A percentile compares a stretch with the other conserved stretches of the same genome.
Conservation (phyloP, 2,329 filamentous ascomycete genomes). For the Cladosporium sp. region DNA sequence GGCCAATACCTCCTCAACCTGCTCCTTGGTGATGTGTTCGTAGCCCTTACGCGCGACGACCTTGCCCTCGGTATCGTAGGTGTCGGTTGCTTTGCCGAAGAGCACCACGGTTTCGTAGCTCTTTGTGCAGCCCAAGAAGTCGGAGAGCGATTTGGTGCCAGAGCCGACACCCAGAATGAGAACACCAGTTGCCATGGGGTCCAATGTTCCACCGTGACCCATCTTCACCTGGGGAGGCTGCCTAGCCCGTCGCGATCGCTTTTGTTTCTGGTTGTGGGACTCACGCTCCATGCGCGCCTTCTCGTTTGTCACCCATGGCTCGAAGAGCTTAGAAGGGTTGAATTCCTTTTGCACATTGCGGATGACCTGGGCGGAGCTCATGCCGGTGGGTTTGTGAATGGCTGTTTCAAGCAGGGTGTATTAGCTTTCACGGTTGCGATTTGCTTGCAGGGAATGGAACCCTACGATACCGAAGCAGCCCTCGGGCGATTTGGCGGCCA, state of each 20-base stretch:
- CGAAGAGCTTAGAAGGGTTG: slow-evolving; percentile 74
- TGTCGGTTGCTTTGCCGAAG: slow-evolving; percentile 89
- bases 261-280: slow-evolving; percentile 55
- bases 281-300: slow-evolving; percentile 54
- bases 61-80: slow-evolving; percentile 83
- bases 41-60: slow-evolving; percentile 71
- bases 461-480: slow-evolving; percentile 56
- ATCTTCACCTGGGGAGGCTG: slow-evolving; percentile 75
- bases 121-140: slow-evolving; percentile 86
- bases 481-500: slow-evolving; percentile 41
- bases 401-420: slow-evolving; percentile 50
- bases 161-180: slow-evolving; percentile 82
- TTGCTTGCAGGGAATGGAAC: slow-evolving; percentile 20
- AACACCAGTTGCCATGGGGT: slow-evolving; percentile 89
- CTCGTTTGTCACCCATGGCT: slow-evolving; percentile 68
- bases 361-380: slow-evolving; percentile 85
- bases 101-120: slow-evolving; percentile 84
- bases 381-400: slow-evolving; percentile 84
- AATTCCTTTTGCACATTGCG: slow-evolving; percentile 82
- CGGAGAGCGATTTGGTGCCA: slow-evolving; percentile 75
- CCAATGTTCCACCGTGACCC: slow-evolving; percentile 91
- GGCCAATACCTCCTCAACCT: slow-evolving; percentile 71
- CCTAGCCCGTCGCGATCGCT: slow-evolving; percentile 48
- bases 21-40: slow-evolving; percentile 73
- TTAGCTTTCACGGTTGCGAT: slow-evolving; percentile 9